A percentile compares a stretch with the other conserved stretches of the same genome.
These are phyloP conservation scores for Trichoderma brevicompactum DNA, from an alignment of 2,329 filamentous ascomycete genomes.

Conservation along the genomic window DNA sequence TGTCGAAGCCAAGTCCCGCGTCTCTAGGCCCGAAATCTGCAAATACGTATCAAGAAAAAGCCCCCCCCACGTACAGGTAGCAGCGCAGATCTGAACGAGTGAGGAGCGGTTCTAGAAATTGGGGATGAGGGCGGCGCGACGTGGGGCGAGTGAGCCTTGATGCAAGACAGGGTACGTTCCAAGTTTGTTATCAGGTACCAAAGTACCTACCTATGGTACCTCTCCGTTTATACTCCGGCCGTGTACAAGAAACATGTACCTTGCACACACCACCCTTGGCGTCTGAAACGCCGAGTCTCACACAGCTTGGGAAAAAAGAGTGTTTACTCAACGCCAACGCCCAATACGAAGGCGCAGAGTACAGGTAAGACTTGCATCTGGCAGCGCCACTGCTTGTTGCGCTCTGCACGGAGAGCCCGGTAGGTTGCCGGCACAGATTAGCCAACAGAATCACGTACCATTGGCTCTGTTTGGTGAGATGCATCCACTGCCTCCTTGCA, in stretches of 20 bases:
- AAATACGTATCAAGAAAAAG: slow-evolving; percentile 4
- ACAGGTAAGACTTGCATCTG: no score
- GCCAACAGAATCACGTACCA: neutral
- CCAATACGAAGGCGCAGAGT: no score
- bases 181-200: neutral
- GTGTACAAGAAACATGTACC: no score
- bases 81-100: slow-evolving; percentile 20
- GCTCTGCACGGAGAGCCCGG: no score
- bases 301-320: no score
- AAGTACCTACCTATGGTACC: no score
- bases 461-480: neutral
- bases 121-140: slow-evolving; percentile 23
- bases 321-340: no score
- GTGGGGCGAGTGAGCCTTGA: slow-evolving; percentile 6
- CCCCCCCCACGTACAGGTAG: slow-evolving; percentile 16
- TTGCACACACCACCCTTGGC: no score
- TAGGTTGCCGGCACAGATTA: no score
- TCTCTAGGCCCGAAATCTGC: neutral
- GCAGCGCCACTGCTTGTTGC: no score
- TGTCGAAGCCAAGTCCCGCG: neutral
- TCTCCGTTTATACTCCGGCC: no score
- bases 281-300: no score
- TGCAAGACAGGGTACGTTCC: neutral
- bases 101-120: slow-evolving; percentile 27
- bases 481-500: slow-evolving; percentile 8